phyloP scores from a whole-genome alignment of 2,329 filamentous ascomycete species.

The Scedosporium apiospermum region DNA sequence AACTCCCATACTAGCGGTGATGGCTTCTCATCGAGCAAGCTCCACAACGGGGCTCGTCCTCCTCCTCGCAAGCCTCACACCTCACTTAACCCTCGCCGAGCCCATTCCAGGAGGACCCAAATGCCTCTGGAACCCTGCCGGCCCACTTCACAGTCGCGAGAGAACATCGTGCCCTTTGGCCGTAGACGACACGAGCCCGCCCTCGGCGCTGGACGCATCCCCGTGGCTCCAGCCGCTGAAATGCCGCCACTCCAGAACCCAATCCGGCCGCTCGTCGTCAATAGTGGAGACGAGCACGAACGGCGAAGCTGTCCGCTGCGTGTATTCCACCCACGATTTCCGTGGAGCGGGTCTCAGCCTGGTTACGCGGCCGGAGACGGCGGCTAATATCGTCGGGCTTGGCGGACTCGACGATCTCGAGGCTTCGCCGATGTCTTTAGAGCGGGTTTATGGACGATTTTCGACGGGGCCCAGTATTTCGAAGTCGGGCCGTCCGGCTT shows the following conservation, averaged over 20 bases:
- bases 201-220: background rate
- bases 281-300: background rate
- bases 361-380: background rate
- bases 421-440: background rate
- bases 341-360: background rate
- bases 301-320: background rate
- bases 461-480: background rate
- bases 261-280: background rate
- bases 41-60: background rate
- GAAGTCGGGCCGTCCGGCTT: conserved; percentile 9
- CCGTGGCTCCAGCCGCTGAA: background rate
- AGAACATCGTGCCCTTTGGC: background rate
- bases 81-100: background rate
- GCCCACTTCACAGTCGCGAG: background rate
- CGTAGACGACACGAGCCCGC: background rate
- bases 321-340: background rate
- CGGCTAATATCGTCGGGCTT: background rate
- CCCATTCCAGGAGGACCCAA: background rate
- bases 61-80: background rate
- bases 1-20: background rate
- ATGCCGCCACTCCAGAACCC: background rate
- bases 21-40: background rate
- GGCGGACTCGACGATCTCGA: background rate
- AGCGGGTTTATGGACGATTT: background rate
- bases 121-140: background rate